phyloP scores from a whole-genome alignment of 2,329 filamentous ascomycete genomes.

The Thyridium curvatum region DNA sequence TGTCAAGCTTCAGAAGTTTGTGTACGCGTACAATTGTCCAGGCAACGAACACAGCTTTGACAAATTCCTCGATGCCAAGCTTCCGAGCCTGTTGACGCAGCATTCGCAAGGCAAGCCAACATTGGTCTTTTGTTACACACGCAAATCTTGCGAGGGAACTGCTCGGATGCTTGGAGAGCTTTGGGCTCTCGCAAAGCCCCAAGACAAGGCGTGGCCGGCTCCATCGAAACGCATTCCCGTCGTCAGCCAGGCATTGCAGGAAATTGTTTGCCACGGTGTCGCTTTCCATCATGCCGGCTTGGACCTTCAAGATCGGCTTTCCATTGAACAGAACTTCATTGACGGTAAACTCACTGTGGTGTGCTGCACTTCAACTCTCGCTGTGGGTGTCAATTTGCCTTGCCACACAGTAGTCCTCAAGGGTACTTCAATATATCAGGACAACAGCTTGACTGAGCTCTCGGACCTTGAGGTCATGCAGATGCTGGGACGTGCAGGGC shows the following conservation, averaged over 20 bases:
- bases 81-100: conserved; percentile 59
- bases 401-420: conserved; percentile 81
- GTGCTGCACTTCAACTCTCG: conserved; percentile 81
- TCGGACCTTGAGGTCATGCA: conserved; percentile 84
- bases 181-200: conserved; percentile 47
- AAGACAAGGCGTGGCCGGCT: conserved; percentile 56
- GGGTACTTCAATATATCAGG: conserved; percentile 63
- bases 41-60: conserved; percentile 75
- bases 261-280: conserved; percentile 48
- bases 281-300: conserved; percentile 81
- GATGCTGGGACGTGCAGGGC: conserved; percentile 79
- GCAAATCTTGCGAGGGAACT: conserved; percentile 63
- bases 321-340: conserved; percentile 63
- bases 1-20: conserved; percentile 68
- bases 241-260: conserved; percentile 52
- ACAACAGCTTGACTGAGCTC: conserved; percentile 59
- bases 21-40: conserved; percentile 61
- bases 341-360: conserved; percentile 71
- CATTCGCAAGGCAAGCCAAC: conserved; percentile 69
- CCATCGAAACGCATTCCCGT: conserved; percentile 47
- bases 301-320: conserved; percentile 53
- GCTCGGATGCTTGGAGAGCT: conserved; percentile 61
- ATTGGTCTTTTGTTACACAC: conserved; percentile 77
- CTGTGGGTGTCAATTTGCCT: conserved; percentile 77
- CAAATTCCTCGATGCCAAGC: conserved; percentile 56